Percentiles rank a stretch among this genome's conserved stretches.
These are phyloP conservation scores for Fusarium cyanostomum DNA, from an alignment of 2,329 filamentous ascomycete species.

Conservation along the genomic window DNA sequence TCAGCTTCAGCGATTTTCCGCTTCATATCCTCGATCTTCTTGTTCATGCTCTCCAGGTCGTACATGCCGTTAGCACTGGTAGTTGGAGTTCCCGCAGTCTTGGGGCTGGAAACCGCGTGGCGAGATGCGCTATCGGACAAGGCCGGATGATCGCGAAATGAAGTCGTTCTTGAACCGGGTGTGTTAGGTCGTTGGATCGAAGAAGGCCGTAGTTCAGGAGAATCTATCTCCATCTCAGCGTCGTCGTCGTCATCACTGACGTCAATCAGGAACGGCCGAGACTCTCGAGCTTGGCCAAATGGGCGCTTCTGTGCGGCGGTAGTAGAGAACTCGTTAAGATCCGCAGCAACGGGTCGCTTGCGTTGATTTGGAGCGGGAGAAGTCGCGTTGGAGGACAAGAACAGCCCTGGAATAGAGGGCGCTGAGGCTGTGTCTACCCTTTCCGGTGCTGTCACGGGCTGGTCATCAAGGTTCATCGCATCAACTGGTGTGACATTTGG, in stretches of 20 bases:
- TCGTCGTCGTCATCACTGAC: constrained; percentile 79
- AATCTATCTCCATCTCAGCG: constrained; percentile 74
- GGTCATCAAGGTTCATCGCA: neutral
- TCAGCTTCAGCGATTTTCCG: constrained; percentile 67
- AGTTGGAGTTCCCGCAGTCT: constrained; percentile 51
- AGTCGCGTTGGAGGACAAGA: constrained; percentile 45
- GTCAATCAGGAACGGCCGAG: constrained; percentile 79
- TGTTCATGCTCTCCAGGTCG: constrained; percentile 62
- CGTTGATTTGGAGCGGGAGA: constrained; percentile 28
- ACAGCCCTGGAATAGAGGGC: constrained; percentile 51
- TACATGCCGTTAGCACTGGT: constrained; percentile 49
- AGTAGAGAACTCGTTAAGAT: constrained; percentile 69
- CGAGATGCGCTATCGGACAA: constrained; percentile 52
- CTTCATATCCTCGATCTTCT: constrained; percentile 69
- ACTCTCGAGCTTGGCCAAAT: constrained; percentile 66
- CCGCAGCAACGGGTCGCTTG: constrained; percentile 69
- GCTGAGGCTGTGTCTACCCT: constrained; percentile 21
- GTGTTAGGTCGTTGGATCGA: constrained; percentile 46
- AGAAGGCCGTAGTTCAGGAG: constrained; percentile 56
- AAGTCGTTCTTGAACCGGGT: constrained; percentile 48
- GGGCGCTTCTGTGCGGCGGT: constrained; percentile 63
- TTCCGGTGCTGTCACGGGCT: constrained; percentile 8
- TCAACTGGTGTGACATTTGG: constrained; percentile 6
- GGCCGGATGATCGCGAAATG: constrained; percentile 57
- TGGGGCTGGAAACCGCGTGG: constrained; percentile 54